Conservation (phyloP, 495 filamentous ascomycete species). For the Aspergillus carlsbadensis region DNA sequence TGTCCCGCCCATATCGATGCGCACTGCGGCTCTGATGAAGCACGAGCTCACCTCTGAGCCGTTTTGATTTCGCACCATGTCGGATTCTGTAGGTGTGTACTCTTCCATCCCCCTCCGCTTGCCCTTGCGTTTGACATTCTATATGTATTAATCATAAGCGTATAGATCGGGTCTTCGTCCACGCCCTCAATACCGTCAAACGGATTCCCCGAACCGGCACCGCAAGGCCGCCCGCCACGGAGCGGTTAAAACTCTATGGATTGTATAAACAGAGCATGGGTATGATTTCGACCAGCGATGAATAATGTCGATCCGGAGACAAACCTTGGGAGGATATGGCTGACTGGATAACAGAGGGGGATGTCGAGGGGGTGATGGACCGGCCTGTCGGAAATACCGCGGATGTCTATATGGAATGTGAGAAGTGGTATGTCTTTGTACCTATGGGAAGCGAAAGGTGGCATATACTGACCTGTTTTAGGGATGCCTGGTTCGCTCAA, state of each 20-base stretch:
- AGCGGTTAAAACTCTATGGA: slow-evolving; percentile 89
- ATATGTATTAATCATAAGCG: neutral
- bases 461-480: slow-evolving; percentile 6
- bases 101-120: neutral
- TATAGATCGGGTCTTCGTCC: slow-evolving; percentile 93
- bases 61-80: slow-evolving; percentile 40
- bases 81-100: slow-evolving; percentile 55
- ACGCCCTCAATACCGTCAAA: slow-evolving; percentile 97
- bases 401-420: slow-evolving; percentile 54
- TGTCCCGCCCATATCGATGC: slow-evolving; percentile 15
- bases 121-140: neutral
- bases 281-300: slow-evolving; percentile 20
- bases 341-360: slow-evolving; percentile 64
- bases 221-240: slow-evolving; percentile 77
- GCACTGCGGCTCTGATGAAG: slow-evolving; percentile 22
- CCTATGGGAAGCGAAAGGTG: neutral
- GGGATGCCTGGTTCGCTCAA: slow-evolving; percentile 91
- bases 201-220: slow-evolving; percentile 93
- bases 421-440: slow-evolving; percentile 54
- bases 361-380: slow-evolving; percentile 90
- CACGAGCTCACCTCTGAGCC: slow-evolving; percentile 11
- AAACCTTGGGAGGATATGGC: neutral
- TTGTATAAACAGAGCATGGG: slow-evolving; percentile 98
- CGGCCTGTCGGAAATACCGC: slow-evolving; percentile 61
- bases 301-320: neutral